Base-by-base conservation (phyloP, 805 yeast species). In the Sungouiella thailandica region DNA sequence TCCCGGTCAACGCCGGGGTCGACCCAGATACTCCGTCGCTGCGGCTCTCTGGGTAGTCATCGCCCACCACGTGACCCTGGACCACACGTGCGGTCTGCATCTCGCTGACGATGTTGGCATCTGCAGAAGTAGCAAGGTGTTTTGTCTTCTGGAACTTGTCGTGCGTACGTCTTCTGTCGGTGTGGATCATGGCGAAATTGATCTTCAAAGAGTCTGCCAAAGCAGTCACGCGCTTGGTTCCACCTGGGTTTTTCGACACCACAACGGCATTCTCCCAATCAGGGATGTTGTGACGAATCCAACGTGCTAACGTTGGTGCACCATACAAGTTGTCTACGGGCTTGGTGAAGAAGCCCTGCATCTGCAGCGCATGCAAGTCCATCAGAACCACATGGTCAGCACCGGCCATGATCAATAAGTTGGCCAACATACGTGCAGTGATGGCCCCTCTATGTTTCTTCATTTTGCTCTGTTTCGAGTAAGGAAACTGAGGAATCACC, bases 201-300 rank as follows among this genome's bases (percentile, higher is more conserved):
- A 93, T 85, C 63, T 90, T 90, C 50, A 93, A 72, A 24, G 94
- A 79, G 64, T 94, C 98, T n/a, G 98, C 98, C 50, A 93, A 70
- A 1, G 97, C 89, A 13, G 99, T 93, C 34, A 93, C 99, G 47
- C 98, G 76, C 59, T 93, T 93, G 14, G 99, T 89, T 36, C 98
- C 98, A 43, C 98, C 99, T 14, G 99, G 97, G 62, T 93, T 93
- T 58, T 93, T 93, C n/a, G 97, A 88, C 9, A 93, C 98, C 35
- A 93, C 95, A 17, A 94, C 98, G 2, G 96, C 90, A 40, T 81
- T 80, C 49, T 77, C 70, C 70, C 85, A 87, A 54, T 90, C 87
- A 23, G 80, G 79, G 31, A 93, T 82, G 52, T 93, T 83, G 58
- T 83, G 93, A 49, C 83, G 79, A 50, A 93, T 90, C 98, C 98